phyloP scores from a whole-genome alignment of 2,329 filamentous ascomycete genomes.

The Proliferodiscus dingleyae region DNA sequence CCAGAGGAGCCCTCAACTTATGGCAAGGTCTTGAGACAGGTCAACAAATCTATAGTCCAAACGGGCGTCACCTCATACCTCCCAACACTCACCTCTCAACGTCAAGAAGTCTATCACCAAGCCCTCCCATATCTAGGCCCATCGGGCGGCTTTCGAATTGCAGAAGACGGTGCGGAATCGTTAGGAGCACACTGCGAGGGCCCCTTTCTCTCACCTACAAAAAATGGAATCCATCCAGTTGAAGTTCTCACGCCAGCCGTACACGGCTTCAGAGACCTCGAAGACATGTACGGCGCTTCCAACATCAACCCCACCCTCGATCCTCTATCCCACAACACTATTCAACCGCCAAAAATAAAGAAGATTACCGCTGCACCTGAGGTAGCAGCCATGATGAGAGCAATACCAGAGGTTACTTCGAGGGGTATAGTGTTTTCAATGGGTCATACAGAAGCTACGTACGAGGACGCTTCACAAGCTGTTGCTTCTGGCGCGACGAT shows the following conservation, averaged over 20 bases:
- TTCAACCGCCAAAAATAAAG: slow-evolving; percentile 46
- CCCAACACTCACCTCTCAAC: slow-evolving; percentile 79
- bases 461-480: slow-evolving; percentile 70
- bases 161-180: slow-evolving; percentile 73
- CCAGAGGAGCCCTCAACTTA: slow-evolving; percentile 66
- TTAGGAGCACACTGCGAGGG: slow-evolving; percentile 89
- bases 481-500: slow-evolving; percentile 74
- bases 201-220: slow-evolving; percentile 75
- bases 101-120: slow-evolving; percentile 75
- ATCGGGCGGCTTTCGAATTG: slow-evolving; percentile 53
- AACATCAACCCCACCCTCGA: slow-evolving; percentile 51
- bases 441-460: slow-evolving; percentile 83
- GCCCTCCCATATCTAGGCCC: slow-evolving; percentile 74
- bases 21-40: slow-evolving; percentile 62
- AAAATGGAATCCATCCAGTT: slow-evolving; percentile 81
- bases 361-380: slow-evolving; percentile 88
- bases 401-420: slow-evolving; percentile 62
- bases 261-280: slow-evolving; percentile 59
- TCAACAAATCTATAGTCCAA: slow-evolving; percentile 67
- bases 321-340: slow-evolving; percentile 34
- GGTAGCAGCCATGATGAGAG: slow-evolving; percentile 60
- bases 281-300: slow-evolving; percentile 64
- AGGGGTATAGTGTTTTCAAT: slow-evolving; percentile 72
- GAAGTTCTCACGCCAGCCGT: slow-evolving; percentile 62
- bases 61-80: slow-evolving; percentile 87